phyloP scores from a whole-genome alignment of 164 flowering plant species.

The Nelumbo lutea region DNA sequence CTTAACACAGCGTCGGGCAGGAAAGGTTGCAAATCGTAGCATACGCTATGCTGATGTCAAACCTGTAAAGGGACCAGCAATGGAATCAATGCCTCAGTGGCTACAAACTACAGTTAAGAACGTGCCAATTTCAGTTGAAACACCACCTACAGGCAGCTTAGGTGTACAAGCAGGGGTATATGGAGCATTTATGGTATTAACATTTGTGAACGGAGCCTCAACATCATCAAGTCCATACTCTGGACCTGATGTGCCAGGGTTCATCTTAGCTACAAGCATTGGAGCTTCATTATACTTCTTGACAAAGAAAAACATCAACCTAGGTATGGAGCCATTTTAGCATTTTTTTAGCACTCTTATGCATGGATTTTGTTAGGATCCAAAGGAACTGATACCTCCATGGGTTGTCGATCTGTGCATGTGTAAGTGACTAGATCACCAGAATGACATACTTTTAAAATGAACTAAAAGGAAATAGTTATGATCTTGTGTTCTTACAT shows the following conservation, averaged over 20 bases:
- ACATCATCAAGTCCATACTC: slow-evolving; percentile 33
- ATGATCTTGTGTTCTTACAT: background rate
- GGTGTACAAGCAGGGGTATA: slow-evolving; percentile 84
- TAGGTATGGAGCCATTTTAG: slow-evolving; percentile 44
- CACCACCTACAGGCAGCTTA: slow-evolving; percentile 53
- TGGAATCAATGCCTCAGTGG: slow-evolving; percentile 73
- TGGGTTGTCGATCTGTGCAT: background rate
- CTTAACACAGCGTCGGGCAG: slow-evolving; percentile 70
- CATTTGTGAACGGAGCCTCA: slow-evolving; percentile 70
- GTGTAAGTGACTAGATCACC: background rate
- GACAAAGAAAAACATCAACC: slow-evolving; percentile 69
- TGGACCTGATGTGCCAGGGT: slow-evolving; percentile 90
- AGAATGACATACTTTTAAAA: background rate
- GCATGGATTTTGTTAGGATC: background rate
- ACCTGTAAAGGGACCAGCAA: slow-evolving; percentile 37
- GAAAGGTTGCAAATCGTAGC: slow-evolving; percentile 67
- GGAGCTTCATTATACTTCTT: slow-evolving; percentile 90
- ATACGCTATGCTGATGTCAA: slow-evolving; percentile 89
- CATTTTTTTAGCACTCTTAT: background rate
- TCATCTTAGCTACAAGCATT: slow-evolving; percentile 79
- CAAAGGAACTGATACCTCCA: background rate
- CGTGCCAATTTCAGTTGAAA: slow-evolving; percentile 63
- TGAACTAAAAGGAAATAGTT: background rate
- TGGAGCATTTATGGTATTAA: slow-evolving; percentile 77
- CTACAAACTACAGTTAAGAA: slow-evolving; percentile 53